Evolutionary conservation across 257 asterid genomes (phyloP).

Genomic region (Solanum corneliomulleri): DNA sequence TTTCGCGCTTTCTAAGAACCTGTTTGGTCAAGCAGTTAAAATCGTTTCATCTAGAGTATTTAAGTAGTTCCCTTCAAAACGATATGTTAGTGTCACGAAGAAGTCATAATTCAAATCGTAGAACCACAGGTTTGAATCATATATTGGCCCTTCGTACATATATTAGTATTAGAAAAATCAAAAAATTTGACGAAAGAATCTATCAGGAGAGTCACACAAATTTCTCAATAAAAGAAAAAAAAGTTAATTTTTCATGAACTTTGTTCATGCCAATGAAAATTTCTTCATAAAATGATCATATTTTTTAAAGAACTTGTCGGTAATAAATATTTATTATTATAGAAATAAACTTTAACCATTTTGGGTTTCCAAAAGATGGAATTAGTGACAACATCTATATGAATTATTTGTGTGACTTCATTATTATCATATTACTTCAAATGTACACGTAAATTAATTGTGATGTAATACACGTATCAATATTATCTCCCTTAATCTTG

Average conservation of each 20-base stretch:
- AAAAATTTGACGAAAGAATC: neutral
- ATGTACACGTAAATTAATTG: neutral
- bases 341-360: neutral
- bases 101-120: neutral
- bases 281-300: neutral
- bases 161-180: neutral
- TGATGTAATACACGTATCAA: neutral
- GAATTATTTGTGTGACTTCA: neutral
- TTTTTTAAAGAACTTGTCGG: neutral
- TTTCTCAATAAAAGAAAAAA: neutral
- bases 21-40: neutral
- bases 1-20: neutral
- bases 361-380: neutral
- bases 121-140: neutral
- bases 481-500: neutral
- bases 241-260: neutral
- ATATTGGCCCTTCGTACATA: neutral
- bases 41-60: neutral
- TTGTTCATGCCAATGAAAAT: neutral
- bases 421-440: neutral
- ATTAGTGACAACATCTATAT: neutral
- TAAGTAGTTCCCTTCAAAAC: neutral
- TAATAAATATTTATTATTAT: neutral
- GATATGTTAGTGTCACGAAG: no score
- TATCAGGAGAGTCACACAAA: no score